Base-by-base conservation (phyloP, 129 eudicot genomes). In the Flaveria linearis region DNA sequence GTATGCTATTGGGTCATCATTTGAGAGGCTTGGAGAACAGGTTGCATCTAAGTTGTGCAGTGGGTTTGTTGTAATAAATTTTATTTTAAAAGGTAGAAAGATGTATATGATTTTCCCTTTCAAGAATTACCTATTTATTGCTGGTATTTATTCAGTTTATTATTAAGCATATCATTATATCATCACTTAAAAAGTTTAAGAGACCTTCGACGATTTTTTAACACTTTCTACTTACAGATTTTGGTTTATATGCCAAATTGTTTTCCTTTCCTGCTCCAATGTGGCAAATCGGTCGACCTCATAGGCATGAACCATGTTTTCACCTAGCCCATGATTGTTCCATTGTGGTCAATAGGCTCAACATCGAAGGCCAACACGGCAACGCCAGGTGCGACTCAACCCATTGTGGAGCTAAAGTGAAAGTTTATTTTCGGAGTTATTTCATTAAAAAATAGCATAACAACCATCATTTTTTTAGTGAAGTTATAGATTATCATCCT, bases 21-120 rank as follows among this genome's bases (percentile, higher is more conserved):
- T 80, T 92, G 69, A 79, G 96, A 86, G 96, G 98, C 20, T 90
- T 88, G 92, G 98, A 92, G 87, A 92, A 90, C 82, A 79, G 94
- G 82, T 74, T 92, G 78, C 98, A 88, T 80, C 85, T 92, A 64
- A 90, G 95, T 79, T 88, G 96, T 78, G 95, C 84, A 47, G 95
- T 90, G 60, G 96, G 96, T 63, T 84, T 93, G 87, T 84, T 93
- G 83, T 93, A 76, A 84, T 82, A 16, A n/a, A n/a, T 50, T 22
- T 61, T 4, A 10, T 23, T 20, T 68, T 63, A 36, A 73, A 69
- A 77, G 63, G 68, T 57, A 78, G 84, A 75, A 69, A 75, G 79
- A 80, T 89, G 93, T 88, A 89, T 79, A 84, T 84, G 80, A 63
- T 85, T 80, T 84, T 67, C 79, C 39, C n/a, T 76, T 64, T 41